A percentile compares a stretch with the other conserved stretches of the same genome.
Conservation (phyloP, 345 rosid genomes). For the Rhizophora apiculata region DNA sequence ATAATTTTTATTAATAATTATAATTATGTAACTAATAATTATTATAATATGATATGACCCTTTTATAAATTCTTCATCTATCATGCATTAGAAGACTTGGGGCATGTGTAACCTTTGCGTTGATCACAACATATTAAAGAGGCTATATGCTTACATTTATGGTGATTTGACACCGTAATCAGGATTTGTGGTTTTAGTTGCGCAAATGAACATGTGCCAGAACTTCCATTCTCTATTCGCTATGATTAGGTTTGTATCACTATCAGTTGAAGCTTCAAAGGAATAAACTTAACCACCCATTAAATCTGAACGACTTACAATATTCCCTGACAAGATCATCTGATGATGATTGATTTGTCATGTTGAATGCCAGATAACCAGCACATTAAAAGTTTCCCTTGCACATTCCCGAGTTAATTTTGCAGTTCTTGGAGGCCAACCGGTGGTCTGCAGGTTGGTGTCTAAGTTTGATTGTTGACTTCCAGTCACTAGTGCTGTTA, state of each 20-base stretch:
- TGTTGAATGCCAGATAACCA: neutral
- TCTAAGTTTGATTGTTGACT: conserved; percentile 11
- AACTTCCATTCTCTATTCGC: conserved; percentile 9
- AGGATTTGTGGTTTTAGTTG: conserved; percentile 23
- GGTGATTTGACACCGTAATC: conserved; percentile 16
- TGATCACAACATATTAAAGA: neutral
- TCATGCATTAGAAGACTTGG: neutral
- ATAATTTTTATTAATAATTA: too few species aligned
- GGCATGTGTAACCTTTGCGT: too few species aligned
- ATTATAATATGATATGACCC: too few species aligned
- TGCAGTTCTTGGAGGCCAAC: too few species aligned
- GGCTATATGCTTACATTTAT: neutral
- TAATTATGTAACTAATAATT: too few species aligned
- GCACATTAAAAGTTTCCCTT: neutral
- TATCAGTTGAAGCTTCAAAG: neutral
- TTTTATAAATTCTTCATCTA: too few species aligned
- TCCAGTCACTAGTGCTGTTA: conserved; percentile 2
- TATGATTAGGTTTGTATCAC: conserved; percentile 24
- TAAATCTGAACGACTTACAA: conserved; percentile 1
- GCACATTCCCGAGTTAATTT: too few species aligned
- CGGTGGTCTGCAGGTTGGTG: conserved; percentile 18
- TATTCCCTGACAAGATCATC: conserved; percentile 1
- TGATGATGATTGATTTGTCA: conserved; percentile 17
- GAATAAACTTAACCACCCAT: conserved; percentile 11
- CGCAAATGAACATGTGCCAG: conserved; percentile 4